Conservation (phyloP, 1,284 basidiomycete genomes). For the Ustilago xerochloae region DNA sequence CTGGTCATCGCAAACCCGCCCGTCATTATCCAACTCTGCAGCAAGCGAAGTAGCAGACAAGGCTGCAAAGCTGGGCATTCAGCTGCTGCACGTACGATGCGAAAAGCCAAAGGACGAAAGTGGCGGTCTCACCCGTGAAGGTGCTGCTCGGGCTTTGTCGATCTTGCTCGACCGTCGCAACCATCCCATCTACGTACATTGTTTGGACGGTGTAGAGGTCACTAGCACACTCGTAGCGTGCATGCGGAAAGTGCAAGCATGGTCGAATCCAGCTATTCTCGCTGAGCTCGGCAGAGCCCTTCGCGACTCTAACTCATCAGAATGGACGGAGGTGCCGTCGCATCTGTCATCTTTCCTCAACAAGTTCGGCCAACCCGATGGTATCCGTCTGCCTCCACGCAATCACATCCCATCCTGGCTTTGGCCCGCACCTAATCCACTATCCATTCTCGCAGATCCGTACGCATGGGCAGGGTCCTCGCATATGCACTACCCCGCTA, state of each 20-base stretch:
- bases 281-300: slow-evolving; percentile 57
- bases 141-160: slow-evolving; percentile 55
- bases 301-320: slow-evolving; percentile 50
- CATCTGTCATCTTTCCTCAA: slow-evolving; percentile 55
- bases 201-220: slow-evolving; percentile 64
- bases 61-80: slow-evolving; percentile 17
- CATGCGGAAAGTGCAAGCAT: slow-evolving; percentile 64
- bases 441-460: slow-evolving; percentile 33
- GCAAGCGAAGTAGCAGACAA: not conserved
- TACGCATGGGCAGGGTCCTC: slow-evolving; percentile 33
- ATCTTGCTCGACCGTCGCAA: slow-evolving; percentile 57
- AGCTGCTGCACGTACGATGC: slow-evolving; percentile 57
- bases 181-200: slow-evolving; percentile 65
- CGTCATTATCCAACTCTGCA: not conserved
- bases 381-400: slow-evolving; percentile 51
- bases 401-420: slow-evolving; percentile 56
- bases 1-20: slow-evolving; percentile 42
- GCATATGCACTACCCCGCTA: not conserved
- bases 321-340: slow-evolving; percentile 52
- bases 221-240: slow-evolving; percentile 61
- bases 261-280: slow-evolving; percentile 49
- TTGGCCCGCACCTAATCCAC: slow-evolving; percentile 49
- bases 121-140: slow-evolving; percentile 59
- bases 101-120: slow-evolving; percentile 66
- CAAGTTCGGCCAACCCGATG: slow-evolving; percentile 63